Evolutionary conservation across 345 rosid species (phyloP), one percentile per base, ranked within the genome.

Genomic region (Kernera saxatilis): DNA sequence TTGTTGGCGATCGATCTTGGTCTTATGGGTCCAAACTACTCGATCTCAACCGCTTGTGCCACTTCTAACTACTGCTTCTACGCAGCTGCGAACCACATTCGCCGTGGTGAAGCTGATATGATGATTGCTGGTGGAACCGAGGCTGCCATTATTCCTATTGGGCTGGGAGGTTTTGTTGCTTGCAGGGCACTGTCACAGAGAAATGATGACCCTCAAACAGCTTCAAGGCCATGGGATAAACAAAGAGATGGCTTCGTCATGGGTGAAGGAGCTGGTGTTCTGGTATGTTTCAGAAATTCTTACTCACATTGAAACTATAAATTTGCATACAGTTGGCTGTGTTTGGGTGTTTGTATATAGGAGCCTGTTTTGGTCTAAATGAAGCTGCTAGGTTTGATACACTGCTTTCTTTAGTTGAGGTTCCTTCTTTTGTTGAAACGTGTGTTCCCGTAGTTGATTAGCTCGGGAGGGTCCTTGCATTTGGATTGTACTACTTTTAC

Each of bases 121-220:
- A 95, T 95, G 92, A 64, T 95, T 82, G 97, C 99, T 67, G 99
- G 99, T 69, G 98, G 99, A 79, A 92, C 97, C 19, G 99, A 92
- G 83, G 99, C 99, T 76, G 96, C 97, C 30, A 84, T 95, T 55
- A 86, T 95, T 78, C 99, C 99, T 55, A 85, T 92, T 67, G 99
- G 97, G 14, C 79, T 95, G 88, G 97, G 97, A 62, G 97, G 99
- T 59, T 95, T 95, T 74, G 92, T 90, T 70, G 99, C 99, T 14
- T 95, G 98, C 40, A 86, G 99, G 82, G 99, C 98, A 6, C 68
- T 95, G 57, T 95, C 99, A 22, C 98, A 95, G 83, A 86, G 99
- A 73, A 95, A 95, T 70, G 99, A 90, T 83, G 99, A 95, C 61
- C 99, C 99, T 25, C 80, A 84, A 76, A 95, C 96, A 4, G 99